phyloP scores from a whole-genome alignment of 106 monocot species.

The Dendrobium chrysotoxum region DNA sequence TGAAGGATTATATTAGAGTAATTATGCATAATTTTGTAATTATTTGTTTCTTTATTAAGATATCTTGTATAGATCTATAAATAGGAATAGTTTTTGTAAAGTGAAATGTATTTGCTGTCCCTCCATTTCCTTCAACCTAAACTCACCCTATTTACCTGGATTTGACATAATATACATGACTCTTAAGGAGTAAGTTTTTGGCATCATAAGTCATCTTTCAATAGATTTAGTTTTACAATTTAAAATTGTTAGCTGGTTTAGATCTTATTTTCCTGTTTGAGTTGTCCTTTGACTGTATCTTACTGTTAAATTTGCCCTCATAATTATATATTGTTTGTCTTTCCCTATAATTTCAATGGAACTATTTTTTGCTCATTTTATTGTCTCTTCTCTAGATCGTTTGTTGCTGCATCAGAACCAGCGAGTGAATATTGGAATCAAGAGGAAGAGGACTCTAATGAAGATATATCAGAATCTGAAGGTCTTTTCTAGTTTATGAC shows the following conservation, averaged over 20 bases:
- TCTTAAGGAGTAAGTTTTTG: not conserved
- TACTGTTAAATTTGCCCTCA: not conserved
- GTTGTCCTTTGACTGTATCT: not conserved
- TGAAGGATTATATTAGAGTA: no score
- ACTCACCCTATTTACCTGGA: no score
- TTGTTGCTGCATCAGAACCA: constrained; percentile 7
- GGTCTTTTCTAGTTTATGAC: constrained; percentile 14
- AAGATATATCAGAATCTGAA: constrained; percentile 91
- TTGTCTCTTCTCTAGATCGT: constrained; percentile 37
- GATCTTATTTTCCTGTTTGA: not conserved
- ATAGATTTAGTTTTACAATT: not conserved
- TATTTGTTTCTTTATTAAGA: no score
- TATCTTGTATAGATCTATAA: no score
- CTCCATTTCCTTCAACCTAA: no score
- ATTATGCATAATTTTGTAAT: no score
- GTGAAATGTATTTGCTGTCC: no score
- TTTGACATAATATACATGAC: not conserved
- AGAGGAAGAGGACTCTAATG: constrained; percentile 58
- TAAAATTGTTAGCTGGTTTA: not conserved
- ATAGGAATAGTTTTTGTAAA: no score
- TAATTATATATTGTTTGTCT: not conserved
- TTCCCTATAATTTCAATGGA: not conserved
- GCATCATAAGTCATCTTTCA: not conserved
- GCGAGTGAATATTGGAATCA: constrained; percentile 83
- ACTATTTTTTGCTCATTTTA: not conserved